These are phyloP conservation scores for Apiotrichum veenhuisii DNA, from an alignment of 1,284 basidiomycete genomes.

Conservation along the genomic window DNA sequence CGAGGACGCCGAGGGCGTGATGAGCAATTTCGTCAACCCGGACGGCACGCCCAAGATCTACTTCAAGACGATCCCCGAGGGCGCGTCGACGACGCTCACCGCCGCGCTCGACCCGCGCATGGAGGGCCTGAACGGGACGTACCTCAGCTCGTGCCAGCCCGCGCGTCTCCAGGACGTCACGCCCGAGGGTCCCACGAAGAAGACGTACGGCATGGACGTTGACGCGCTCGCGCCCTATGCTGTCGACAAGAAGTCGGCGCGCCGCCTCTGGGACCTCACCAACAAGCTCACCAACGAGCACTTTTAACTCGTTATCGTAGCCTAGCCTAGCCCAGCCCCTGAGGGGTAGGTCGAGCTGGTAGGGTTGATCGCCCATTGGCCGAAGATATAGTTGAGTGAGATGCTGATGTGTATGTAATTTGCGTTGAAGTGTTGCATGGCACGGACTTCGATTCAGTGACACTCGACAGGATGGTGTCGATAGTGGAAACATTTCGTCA, in stretches of 20 bases:
- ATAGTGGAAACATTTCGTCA: no score
- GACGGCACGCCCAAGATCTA: conserved; percentile 4
- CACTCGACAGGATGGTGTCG: no score
- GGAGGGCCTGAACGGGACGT: conserved; percentile 2
- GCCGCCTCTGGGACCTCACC: conserved; percentile 4
- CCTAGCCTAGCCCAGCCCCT: no score
- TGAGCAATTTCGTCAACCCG: conserved; percentile 1
- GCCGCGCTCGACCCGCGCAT: conserved; percentile 14
- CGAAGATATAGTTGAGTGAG: no score
- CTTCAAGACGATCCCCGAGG: conserved; percentile 10
- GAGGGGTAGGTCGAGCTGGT: no score
- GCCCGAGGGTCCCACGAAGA: no score
- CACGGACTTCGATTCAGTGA: no score
- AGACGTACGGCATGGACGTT: no score
- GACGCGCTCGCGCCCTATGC: background rate
- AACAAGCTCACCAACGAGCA: conserved; percentile 1
- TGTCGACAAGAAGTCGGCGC: background rate
- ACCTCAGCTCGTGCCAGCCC: conserved; percentile 11
- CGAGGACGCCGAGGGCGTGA: conserved; percentile 3
- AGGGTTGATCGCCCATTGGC: no score
- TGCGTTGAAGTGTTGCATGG: no score
- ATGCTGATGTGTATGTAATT: no score
- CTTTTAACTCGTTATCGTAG: background rate
- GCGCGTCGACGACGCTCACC: conserved; percentile 10
- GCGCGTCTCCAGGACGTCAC: background rate